Conservation (phyloP, 305 asterid species). For the Fraxinus latifolia region DNA sequence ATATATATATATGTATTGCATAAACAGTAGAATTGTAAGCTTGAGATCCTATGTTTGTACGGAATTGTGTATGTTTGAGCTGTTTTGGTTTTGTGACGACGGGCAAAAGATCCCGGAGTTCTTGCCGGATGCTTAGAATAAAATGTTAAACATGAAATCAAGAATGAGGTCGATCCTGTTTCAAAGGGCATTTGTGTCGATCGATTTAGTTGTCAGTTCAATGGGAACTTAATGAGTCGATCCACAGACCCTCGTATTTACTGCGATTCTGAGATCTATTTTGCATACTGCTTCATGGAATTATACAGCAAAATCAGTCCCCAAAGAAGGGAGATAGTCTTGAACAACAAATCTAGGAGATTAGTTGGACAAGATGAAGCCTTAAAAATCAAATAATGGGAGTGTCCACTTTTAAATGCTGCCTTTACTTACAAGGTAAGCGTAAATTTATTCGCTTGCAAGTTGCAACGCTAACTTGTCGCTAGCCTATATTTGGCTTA, state of each 20-base stretch:
- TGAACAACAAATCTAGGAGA: not conserved
- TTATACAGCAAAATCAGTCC: too few species aligned
- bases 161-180: not conserved
- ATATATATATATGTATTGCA: constrained; percentile 2
- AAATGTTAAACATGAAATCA: not conserved
- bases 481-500: not conserved
- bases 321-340: too few species aligned
- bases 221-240: not conserved
- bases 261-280: not conserved
- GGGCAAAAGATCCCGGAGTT: not conserved
- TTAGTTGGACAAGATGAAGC: not conserved
- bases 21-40: not conserved
- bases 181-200: not conserved
- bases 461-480: not conserved
- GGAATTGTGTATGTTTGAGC: not conserved
- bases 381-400: not conserved
- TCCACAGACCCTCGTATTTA: not conserved
- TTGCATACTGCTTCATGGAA: not conserved
- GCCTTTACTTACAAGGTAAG: too few species aligned
- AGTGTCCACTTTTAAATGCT: not conserved
- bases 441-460: not conserved
- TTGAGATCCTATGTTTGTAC: not conserved
- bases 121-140: not conserved
- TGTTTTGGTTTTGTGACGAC: not conserved
- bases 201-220: not conserved